A percentile compares a stretch with the other conserved stretches of the same genome.
Conservation (phyloP, 495 filamentous ascomycete species). For the Neurospora sp. region DNA sequence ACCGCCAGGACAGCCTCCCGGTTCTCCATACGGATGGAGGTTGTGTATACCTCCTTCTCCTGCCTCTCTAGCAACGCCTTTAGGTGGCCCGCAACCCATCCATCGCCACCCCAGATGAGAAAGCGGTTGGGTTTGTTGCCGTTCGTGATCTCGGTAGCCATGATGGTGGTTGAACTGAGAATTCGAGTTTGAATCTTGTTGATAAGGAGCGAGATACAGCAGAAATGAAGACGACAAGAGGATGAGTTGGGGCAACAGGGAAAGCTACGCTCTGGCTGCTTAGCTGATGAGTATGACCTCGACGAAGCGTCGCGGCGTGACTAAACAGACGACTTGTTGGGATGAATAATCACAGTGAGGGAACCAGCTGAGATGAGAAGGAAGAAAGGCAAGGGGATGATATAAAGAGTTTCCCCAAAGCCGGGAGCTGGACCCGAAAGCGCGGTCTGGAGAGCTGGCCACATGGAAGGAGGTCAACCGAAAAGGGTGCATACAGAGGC, state of each 20-base stretch:
- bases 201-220: background rate
- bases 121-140: constrained; percentile 29
- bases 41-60: constrained; percentile 48
- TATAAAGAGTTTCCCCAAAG: background rate
- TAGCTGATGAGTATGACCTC: background rate
- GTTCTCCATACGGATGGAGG: constrained; percentile 52
- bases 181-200: background rate
- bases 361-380: background rate
- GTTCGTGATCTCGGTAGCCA: constrained; percentile 17
- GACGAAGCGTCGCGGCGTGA: background rate
- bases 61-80: constrained; percentile 50
- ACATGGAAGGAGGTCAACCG: background rate
- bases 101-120: constrained; percentile 52
- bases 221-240: background rate
- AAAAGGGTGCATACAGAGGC: background rate
- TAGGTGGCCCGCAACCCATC: constrained; percentile 56
- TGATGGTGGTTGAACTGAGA: constrained; percentile 1
- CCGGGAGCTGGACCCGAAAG: background rate
- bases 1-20: constrained; percentile 45
- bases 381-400: background rate
- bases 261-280: background rate
- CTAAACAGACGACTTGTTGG: background rate
- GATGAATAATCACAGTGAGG: background rate
- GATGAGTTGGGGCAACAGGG: background rate
- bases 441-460: background rate